Conservation (phyloP, 176 grass and related monocot species). For the Carex kokanica region DNA sequence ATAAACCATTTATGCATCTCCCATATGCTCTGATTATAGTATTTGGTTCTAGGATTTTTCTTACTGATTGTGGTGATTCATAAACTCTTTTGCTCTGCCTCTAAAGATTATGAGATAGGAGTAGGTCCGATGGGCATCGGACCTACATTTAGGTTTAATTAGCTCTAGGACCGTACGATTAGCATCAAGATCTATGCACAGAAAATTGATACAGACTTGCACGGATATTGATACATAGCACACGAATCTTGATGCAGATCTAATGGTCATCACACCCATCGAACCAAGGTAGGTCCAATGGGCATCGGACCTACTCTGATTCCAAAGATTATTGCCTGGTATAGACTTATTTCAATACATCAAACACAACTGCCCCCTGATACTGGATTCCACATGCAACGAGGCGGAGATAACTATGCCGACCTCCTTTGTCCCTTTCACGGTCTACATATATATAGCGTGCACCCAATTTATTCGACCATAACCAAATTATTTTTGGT, state of each 20-base stretch:
- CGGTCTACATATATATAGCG: neutral
- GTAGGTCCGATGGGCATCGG: too few species aligned
- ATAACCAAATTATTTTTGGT: neutral
- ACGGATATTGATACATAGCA: too few species aligned
- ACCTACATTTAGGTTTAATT: too few species aligned
- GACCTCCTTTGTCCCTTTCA: neutral
- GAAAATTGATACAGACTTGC: too few species aligned
- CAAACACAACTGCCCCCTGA: neutral
- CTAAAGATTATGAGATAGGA: too few species aligned
- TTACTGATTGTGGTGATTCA: neutral
- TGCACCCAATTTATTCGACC: neutral
- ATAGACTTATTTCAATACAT: neutral
- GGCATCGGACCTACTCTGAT: too few species aligned
- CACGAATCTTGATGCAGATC: too few species aligned
- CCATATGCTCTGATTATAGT: neutral
- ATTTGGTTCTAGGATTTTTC: neutral
- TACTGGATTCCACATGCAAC: neutral
- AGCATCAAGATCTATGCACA: too few species aligned
- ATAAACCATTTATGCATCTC: neutral
- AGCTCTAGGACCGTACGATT: too few species aligned
- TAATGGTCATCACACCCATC: too few species aligned
- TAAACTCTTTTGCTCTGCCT: neutral
- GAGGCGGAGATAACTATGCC: constrained; percentile 15
- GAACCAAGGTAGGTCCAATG: too few species aligned
- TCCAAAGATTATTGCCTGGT: neutral